Evolutionary conservation across 140 eudicot species (phyloP).

Genomic region (Oenanthe javanica): DNA sequence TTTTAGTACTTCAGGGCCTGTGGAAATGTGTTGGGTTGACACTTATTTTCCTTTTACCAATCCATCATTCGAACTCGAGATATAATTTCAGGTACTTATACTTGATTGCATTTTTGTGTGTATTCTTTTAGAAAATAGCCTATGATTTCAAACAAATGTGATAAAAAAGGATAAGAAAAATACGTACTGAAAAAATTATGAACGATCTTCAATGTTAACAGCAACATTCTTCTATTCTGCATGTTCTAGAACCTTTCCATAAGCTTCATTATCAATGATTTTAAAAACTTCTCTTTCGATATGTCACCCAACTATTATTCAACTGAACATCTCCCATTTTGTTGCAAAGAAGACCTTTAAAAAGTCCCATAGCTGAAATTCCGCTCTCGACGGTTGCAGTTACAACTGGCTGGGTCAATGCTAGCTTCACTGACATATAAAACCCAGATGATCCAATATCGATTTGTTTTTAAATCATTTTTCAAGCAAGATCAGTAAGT

Average conservation of each 20-base stretch:
- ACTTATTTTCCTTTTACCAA: slow-evolving; percentile 89
- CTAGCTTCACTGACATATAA: neutral
- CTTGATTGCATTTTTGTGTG: neutral
- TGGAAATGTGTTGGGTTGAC: slow-evolving; percentile 98
- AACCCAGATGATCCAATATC: neutral
- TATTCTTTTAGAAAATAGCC: neutral
- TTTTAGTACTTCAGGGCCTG: slow-evolving; percentile 59
- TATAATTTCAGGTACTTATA: slow-evolving; percentile 70
- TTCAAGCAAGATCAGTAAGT: neutral
- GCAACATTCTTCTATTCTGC: neutral
- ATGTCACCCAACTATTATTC: neutral
- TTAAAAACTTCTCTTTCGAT: neutral
- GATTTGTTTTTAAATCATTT: neutral
- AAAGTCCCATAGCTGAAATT: neutral
- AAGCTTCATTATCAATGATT: no score
- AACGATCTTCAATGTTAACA: neutral
- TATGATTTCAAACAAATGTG: neutral
- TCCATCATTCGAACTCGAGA: slow-evolving; percentile 96
- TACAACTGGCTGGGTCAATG: neutral
- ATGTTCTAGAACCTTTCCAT: neutral
- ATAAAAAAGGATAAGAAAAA: neutral
- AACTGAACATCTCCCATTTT: neutral
- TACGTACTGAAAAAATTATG: neutral
- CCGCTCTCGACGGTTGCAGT: neutral
- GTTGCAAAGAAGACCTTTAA: neutral